Conservation (phyloP, 345 rosid species). For the Arabidopsis suecica region DNA sequence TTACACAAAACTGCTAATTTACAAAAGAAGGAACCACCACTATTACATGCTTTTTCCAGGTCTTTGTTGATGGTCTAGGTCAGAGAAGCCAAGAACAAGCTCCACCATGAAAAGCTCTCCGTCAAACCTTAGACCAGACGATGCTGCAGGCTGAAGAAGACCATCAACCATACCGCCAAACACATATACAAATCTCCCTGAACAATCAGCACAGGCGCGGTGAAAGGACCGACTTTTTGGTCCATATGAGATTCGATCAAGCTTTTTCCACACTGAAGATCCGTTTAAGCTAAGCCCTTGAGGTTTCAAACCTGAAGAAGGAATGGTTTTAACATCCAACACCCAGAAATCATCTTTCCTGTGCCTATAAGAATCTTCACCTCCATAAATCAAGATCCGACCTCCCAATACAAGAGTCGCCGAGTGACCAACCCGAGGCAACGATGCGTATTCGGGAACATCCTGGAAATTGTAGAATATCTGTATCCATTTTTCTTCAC, state of each 20-base stretch:
- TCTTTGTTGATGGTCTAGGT: slow-evolving; percentile 39
- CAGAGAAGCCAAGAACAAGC: slow-evolving; percentile 55
- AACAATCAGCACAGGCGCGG: slow-evolving; percentile 70
- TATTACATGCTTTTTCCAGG: slow-evolving; percentile 18
- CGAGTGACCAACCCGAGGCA: slow-evolving; percentile 97
- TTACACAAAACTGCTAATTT: slow-evolving; percentile 22
- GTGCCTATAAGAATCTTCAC: slow-evolving; percentile 84
- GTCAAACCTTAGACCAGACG: slow-evolving; percentile 68
- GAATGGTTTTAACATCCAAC: slow-evolving; percentile 62
- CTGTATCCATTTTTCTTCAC: slow-evolving; percentile 64
- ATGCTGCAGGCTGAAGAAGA: slow-evolving; percentile 55
- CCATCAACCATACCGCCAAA: slow-evolving; percentile 96
- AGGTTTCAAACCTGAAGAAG: slow-evolving; percentile 50
- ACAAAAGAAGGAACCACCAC: slow-evolving; percentile 14
- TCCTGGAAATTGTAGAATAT: slow-evolving; percentile 59
- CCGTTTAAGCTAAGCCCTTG: slow-evolving; percentile 45
- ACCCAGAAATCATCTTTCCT: slow-evolving; percentile 92
- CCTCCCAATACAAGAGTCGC: slow-evolving; percentile 79
- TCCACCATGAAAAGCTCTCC: slow-evolving; percentile 82
- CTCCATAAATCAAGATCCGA: slow-evolving; percentile 77
- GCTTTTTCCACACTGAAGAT: slow-evolving; percentile 64
- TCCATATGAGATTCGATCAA: slow-evolving; percentile 57
- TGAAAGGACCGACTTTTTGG: slow-evolving; percentile 80
- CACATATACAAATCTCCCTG: slow-evolving; percentile 70
- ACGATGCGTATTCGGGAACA: slow-evolving; percentile 60